Evolutionary conservation across 2,329 filamentous ascomycete genomes (phyloP), one percentile per base, ranked within the genome.

Genomic region (Alternaria viburni): DNA sequence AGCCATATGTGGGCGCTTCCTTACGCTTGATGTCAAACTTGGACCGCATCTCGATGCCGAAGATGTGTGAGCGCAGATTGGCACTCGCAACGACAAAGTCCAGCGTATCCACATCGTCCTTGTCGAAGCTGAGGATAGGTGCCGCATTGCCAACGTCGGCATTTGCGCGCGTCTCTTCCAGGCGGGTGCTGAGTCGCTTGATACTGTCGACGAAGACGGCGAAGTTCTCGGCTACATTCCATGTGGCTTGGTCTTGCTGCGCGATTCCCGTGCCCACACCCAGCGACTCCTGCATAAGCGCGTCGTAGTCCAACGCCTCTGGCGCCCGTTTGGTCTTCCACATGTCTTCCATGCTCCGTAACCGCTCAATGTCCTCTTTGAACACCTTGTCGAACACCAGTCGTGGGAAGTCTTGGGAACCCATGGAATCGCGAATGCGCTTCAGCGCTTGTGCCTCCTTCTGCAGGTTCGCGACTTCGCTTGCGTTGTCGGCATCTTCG

Each of bases 351-450:
- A 97, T 96, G 13, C 90, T 91, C 44, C 90, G 87, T 59, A 99
- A 80, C 15, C 96, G 88, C 67, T 91, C 85, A 58, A 99, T 91
- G 74, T 99, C 96, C 54, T 91, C 85, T 65, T 89, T 88, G 81
- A 96, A 99, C 4, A 98, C 94, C 78, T 98, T 99, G 75, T 97
- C 88, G 75, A 98, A 98, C 0, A 99, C 88, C 74, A 92, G 87
- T 67, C 89, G 86, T 1, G 91, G 84, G 72, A 98, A 98, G 6
- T 91, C 86, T 1, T 88, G 83, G 0, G 90, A 93, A 30, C 93
- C 93, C 77, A 97, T 91, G 0, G 93, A 89, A 65, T 90, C 86
- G 64, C 93, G 89, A 57, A 99, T 96, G 62, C 88, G 88, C 79
- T 94, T 92, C 64, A 99, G 83, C 2, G 92, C 94, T 67, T 91